Evolutionary conservation across 352 stramenopile species (phyloP), one percentile per base, ranked within the genome.

Genomic region (Nothophytophthora sp.): DNA sequence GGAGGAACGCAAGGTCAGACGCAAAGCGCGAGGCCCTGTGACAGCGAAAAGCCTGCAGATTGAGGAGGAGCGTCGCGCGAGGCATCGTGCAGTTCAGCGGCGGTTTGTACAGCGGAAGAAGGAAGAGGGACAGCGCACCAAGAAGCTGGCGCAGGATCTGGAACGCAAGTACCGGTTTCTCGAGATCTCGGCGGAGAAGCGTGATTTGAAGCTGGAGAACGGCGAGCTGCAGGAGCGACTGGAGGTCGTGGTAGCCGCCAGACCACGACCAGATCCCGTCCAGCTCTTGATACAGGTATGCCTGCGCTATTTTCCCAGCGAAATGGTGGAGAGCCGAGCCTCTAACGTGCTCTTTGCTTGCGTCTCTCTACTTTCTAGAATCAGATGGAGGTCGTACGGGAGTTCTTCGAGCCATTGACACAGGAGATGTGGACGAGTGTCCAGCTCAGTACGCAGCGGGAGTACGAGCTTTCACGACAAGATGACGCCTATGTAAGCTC

Each of bases 31-130:
- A 37, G 18, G 30, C 29, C 20, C 9, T 19, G 22, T 3, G 20
- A 42, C 25, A 30, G 32, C 48, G 5, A 41, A 55, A 37, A 19
- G 19, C 19, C 65, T 51, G 22, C 25, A 56, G 35, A 43, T 52
- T 2, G 67, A 79, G 23, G 63, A 84, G 42, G 70, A 84, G 27
- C 60, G 73, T 24, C 59, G 70, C 32, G 70, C 67, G 30, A 63
- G 73, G 18, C 73, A 85, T 50, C 67, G 70, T 40, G 73, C 60
- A 8, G 70, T 80, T 18, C 73, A 85, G 37, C 58, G 69, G 19
- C 60, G 73, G 19, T 85, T 85, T 33, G 68, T 85, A 28, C 73
- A 80, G 49, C 73, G 73, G 12, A 85, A 81, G 39, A 85, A 81
- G 50, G 70, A 65, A 13, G 57, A 75, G 51, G 61, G 70, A 50